A percentile compares a stretch with the other conserved stretches of the same genome.
These are phyloP conservation scores for Leptosphaerulina australis DNA, from an alignment of 2,329 filamentous ascomycete species.

Conservation along the genomic window DNA sequence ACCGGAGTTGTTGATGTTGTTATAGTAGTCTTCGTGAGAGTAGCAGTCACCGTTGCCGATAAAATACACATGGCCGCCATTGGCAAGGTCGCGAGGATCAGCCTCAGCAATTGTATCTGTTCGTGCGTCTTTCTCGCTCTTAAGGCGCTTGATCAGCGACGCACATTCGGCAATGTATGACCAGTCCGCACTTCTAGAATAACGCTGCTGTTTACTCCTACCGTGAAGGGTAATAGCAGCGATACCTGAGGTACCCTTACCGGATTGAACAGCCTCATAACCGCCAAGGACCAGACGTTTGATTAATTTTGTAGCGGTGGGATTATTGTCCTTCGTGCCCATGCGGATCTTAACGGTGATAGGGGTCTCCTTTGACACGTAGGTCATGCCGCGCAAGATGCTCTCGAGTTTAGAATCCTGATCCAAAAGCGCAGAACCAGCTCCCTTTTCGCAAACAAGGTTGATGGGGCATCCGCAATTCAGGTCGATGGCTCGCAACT, in stretches of 20 bases:
- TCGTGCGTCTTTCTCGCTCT: constrained; percentile 67
- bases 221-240: constrained; percentile 97
- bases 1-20: constrained; percentile 74
- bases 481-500: constrained; percentile 87
- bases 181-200: constrained; percentile 93
- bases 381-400: constrained; percentile 95
- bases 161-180: constrained; percentile 90
- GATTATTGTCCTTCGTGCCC: constrained; percentile 79
- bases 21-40: constrained; percentile 85
- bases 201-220: constrained; percentile 90
- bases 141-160: constrained; percentile 79
- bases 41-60: constrained; percentile 96
- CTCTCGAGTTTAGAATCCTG: constrained; percentile 86
- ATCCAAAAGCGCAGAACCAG: constrained; percentile 91
- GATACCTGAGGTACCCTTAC: constrained; percentile 70
- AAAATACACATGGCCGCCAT: constrained; percentile 79
- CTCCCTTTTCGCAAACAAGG: constrained; percentile 84
- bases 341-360: constrained; percentile 95
- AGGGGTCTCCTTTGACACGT: constrained; percentile 85
- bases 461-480: constrained; percentile 99
- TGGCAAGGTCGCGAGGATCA: constrained; percentile 74
- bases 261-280: constrained; percentile 69
- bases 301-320: constrained; percentile 80
- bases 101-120: constrained; percentile 79
- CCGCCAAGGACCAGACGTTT: constrained; percentile 83